Conservation (phyloP, 352 stramenopile genomes). For the Albugo laibachii region DNA sequence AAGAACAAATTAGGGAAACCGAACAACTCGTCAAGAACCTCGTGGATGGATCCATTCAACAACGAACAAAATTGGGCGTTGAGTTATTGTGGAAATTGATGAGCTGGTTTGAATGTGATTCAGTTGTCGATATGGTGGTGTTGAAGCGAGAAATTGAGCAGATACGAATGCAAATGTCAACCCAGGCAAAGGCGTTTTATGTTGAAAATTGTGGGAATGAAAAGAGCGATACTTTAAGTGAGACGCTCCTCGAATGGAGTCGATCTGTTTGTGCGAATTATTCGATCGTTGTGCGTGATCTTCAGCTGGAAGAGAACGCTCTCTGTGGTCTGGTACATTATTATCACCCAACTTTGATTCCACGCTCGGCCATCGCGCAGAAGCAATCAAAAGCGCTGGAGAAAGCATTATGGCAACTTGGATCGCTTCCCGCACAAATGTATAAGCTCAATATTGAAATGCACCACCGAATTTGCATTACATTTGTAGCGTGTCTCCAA, state of each 20-base stretch:
- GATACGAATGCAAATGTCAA: constrained; percentile 49
- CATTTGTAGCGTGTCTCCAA: constrained; percentile 85
- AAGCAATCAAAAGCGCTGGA: constrained; percentile 11
- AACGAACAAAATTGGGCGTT: constrained; percentile 89
- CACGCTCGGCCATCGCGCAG: neutral
- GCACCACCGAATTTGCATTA: neutral
- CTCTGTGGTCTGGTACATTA: constrained; percentile 90
- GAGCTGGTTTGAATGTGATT: constrained; percentile 76
- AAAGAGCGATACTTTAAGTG: constrained; percentile 31
- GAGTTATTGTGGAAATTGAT: constrained; percentile 89
- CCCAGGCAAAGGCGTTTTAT: constrained; percentile 38
- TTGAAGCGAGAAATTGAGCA: constrained; percentile 65
- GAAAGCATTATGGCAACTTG: too few relatives aligned
- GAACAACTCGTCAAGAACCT: constrained; percentile 14
- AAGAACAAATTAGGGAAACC: neutral
- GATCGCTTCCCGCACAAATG: too few relatives aligned
- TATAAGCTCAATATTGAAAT: neutral
- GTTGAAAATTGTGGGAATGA: constrained; percentile 33
- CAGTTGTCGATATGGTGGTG: constrained; percentile 53
- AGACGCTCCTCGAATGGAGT: constrained; percentile 82
- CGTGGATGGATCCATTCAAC: constrained; percentile 16
- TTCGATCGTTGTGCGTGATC: constrained; percentile 78
- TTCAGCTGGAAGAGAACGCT: constrained; percentile 83
- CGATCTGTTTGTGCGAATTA: constrained; percentile 85
- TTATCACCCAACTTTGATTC: constrained; percentile 86